Percentiles rank a stretch among this genome's conserved stretches.
phyloP scores from a whole-genome alignment of 2,329 filamentous ascomycete genomes.

The Simplicillium sp. region DNA sequence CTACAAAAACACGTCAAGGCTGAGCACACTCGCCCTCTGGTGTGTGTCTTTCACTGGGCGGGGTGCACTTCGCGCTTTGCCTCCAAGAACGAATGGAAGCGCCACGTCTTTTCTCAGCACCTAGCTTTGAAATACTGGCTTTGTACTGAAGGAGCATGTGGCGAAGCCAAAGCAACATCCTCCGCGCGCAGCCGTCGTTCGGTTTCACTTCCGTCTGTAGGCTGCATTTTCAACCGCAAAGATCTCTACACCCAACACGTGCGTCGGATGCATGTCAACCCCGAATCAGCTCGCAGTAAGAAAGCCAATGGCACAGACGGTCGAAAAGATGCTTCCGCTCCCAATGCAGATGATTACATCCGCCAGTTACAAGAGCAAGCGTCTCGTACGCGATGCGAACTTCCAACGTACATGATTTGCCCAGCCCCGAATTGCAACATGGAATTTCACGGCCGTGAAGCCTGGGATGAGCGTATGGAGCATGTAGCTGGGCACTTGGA shows the following conservation, averaged over 20 bases:
- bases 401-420: conserved; percentile 54
- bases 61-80: conserved; percentile 65
- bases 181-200: conserved; percentile 4
- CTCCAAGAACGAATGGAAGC: conserved; percentile 92
- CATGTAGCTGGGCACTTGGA: conserved; percentile 79
- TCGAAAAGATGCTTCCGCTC: conserved; percentile 19
- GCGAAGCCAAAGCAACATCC: conserved; percentile 17
- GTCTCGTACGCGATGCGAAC: conserved; percentile 45
- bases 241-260: conserved; percentile 87
- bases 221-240: conserved; percentile 74
- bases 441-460: conserved; percentile 50
- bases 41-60: conserved; percentile 70
- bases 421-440: conserved; percentile 49
- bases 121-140: conserved; percentile 65
- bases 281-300: conserved; percentile 11
- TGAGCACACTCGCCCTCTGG: conserved; percentile 53
- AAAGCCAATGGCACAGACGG: conserved; percentile 23
- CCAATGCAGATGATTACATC: conserved; percentile 43
- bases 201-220: conserved; percentile 35
- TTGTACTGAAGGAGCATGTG: conserved; percentile 57
- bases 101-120: conserved; percentile 76
- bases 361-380: conserved; percentile 49
- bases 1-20: conserved; percentile 42
- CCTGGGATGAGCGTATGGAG: conserved; percentile 80
- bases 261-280: conserved; percentile 69